These are phyloP conservation scores for Canna indica DNA, from an alignment of 176 grass and related monocot genomes.

Conservation along the genomic window DNA sequence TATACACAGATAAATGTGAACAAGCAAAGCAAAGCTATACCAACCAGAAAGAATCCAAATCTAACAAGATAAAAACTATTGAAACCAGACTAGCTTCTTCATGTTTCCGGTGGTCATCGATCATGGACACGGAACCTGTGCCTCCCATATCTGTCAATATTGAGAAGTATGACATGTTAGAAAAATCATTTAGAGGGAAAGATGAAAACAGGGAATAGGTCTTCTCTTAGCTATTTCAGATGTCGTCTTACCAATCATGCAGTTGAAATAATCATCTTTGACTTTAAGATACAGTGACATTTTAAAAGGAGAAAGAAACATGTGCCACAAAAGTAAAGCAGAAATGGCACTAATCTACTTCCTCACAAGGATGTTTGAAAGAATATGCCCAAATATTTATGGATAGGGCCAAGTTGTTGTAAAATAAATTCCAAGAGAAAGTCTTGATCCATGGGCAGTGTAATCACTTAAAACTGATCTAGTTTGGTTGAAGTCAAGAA, in stretches of 20 bases:
- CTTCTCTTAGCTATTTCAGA: neutral
- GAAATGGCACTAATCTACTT: neutral
- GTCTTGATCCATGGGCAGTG: neutral
- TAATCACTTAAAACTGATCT: neutral
- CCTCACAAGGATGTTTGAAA: neutral
- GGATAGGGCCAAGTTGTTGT: neutral
- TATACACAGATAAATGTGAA: neutral
- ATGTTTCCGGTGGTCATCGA: neutral
- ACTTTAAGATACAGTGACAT: neutral
- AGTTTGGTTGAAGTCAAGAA: conserved; percentile 1
- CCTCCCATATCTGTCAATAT: neutral
- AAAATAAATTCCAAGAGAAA: neutral
- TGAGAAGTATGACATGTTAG: neutral
- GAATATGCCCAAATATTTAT: neutral
- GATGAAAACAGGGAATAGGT: conserved; percentile 1
- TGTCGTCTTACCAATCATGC: neutral
- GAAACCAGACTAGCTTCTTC: neutral
- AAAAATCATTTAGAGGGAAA: neutral
- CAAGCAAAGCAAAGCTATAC: neutral
- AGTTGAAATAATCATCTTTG: neutral
- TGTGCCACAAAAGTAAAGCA: no score
- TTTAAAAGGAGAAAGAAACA: no score
- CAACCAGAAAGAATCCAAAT: neutral
- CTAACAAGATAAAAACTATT: neutral
- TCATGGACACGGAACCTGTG: neutral